phyloP scores from a whole-genome alignment of 345 rosid genomes.

The Kandelia obovata region DNA sequence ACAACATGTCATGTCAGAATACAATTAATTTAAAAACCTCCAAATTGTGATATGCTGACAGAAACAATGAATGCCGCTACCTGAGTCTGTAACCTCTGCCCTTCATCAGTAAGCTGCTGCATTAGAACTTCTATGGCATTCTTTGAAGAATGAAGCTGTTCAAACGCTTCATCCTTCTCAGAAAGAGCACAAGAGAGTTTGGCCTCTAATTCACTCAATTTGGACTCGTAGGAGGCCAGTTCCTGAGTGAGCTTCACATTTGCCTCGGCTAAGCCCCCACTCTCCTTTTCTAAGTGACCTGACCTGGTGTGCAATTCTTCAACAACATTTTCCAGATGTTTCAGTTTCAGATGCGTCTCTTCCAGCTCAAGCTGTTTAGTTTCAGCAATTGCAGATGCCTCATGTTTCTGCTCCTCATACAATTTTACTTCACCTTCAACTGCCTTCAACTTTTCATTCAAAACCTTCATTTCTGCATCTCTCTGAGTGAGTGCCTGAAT shows the following conservation, averaged over 20 bases:
- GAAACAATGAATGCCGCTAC: slow-evolving; percentile 34
- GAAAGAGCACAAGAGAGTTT: slow-evolving; percentile 43
- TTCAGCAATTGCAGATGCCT: slow-evolving; percentile 56
- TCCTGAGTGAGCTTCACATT: slow-evolving; percentile 75
- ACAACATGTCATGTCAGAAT: slow-evolving; percentile 1
- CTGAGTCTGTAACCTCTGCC: slow-evolving; percentile 67
- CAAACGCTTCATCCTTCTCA: slow-evolving; percentile 59
- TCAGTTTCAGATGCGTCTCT: slow-evolving; percentile 51
- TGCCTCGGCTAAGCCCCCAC: slow-evolving; percentile 66
- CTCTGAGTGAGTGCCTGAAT: slow-evolving; percentile 41
- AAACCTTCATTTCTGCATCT: slow-evolving; percentile 52
- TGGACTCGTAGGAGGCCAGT: slow-evolving; percentile 57
- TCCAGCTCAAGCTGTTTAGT: slow-evolving; percentile 58
- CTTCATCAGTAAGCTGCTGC: slow-evolving; percentile 61
- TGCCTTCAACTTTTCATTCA: slow-evolving; percentile 54
- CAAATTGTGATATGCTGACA: background rate
- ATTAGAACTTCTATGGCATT: slow-evolving; percentile 56
- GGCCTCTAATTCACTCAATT: slow-evolving; percentile 51
- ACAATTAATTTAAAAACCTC: background rate
- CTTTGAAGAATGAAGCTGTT: slow-evolving; percentile 61
- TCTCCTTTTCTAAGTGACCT: slow-evolving; percentile 60
- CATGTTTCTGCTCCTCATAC: slow-evolving; percentile 48
- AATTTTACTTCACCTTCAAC: slow-evolving; percentile 56
- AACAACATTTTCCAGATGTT: slow-evolving; percentile 52
- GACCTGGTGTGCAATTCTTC: slow-evolving; percentile 64